Evolutionary conservation across 164 flowering plant species (phyloP), one percentile per base, ranked within the genome.

Genomic region (Protea cynaroides): DNA sequence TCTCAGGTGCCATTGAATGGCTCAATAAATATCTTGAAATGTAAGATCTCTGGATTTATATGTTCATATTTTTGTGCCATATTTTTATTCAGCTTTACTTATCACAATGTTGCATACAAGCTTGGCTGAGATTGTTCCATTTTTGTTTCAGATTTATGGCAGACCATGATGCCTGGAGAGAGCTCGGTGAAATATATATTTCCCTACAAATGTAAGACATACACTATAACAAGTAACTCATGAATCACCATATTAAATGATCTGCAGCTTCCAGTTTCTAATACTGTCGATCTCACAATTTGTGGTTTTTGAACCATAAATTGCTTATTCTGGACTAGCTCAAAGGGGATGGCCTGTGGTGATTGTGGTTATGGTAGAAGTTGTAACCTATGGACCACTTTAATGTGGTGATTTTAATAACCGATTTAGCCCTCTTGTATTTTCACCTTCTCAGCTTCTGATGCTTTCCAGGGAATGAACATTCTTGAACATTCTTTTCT

Each of bases 111-210:
- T 56, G 50, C 8, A 10, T 46, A 55, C 36, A 19, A 65, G 38
- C 34, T 23, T 56, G 24, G n/a, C 59, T 69, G 46, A 56, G 7
- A 55, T 44, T 29, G 40, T 37, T 25, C 49, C n/a, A 21, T 19
- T 72, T 74, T 49, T 66, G 34, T 62, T 49, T 43, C 80, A 94
- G 98, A 81, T 94, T 87, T 77, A 89, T 91, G 97, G 96, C 97
- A n/a, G 98, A 94, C 79, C 89, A 87, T 75, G 98, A 94, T 75
- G 98, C 97, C 7, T 94, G 98, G 98, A 94, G 97, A 77, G 99
- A 94, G 71, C 94, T 91, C 67, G 97, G 96, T 59, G 97, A 91
- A 70, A 81, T 85, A 62, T 94, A 89, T 61, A 80, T 86, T 57
- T 89, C 96, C 63, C 61, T 89, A 61, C 97, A 94, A 78, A 88